A percentile compares a stretch with the other conserved stretches of the same genome.
phyloP scores from a whole-genome alignment of 2,329 filamentous ascomycete genomes.

The Claviceps humidiphila region DNA sequence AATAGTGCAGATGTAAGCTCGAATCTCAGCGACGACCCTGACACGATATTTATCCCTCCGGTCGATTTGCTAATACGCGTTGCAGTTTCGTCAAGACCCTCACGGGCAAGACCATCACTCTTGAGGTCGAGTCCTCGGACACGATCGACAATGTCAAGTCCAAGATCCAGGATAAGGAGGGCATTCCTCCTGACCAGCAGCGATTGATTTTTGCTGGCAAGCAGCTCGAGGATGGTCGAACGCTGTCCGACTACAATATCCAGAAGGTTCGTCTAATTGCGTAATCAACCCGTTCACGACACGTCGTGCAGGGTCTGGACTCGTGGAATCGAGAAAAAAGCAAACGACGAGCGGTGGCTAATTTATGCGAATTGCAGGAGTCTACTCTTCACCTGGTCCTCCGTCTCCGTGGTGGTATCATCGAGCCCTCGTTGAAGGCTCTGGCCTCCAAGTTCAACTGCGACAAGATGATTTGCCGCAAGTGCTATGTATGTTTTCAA shows the following conservation, averaged over 20 bases:
- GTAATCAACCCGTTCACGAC: too few species aligned
- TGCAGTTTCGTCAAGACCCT: conserved; percentile 98
- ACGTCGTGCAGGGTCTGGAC: background rate
- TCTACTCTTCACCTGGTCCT: conserved; percentile 97
- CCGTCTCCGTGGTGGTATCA: conserved; percentile 98
- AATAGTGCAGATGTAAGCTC: conserved; percentile 79
- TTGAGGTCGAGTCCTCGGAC: conserved; percentile 97
- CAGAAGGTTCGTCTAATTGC: conserved; percentile 63
- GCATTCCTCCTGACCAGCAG: conserved; percentile 95
- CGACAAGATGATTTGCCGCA: conserved; percentile 99
- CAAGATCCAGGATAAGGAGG: conserved; percentile 99
- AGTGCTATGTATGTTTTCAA: conserved; percentile 83
- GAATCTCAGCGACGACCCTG: conserved; percentile 9
- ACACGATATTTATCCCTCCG: background rate
- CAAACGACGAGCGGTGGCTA: background rate
- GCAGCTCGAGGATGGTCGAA: conserved; percentile 97
- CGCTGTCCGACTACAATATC: conserved; percentile 97
- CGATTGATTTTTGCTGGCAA: conserved; percentile 98
- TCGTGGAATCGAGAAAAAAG: background rate
- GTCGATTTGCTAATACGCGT: conserved; percentile 17
- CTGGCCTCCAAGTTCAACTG: conserved; percentile 99
- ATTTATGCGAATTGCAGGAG: conserved; percentile 44
- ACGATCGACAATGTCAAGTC: conserved; percentile 99
- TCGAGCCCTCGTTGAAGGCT: conserved; percentile 97
- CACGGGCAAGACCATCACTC: conserved; percentile 99